A percentile compares a stretch with the other conserved stretches of the same genome.
Conservation (phyloP, 2,329 filamentous ascomycete genomes). For the Pseudocercospora macadamiae region DNA sequence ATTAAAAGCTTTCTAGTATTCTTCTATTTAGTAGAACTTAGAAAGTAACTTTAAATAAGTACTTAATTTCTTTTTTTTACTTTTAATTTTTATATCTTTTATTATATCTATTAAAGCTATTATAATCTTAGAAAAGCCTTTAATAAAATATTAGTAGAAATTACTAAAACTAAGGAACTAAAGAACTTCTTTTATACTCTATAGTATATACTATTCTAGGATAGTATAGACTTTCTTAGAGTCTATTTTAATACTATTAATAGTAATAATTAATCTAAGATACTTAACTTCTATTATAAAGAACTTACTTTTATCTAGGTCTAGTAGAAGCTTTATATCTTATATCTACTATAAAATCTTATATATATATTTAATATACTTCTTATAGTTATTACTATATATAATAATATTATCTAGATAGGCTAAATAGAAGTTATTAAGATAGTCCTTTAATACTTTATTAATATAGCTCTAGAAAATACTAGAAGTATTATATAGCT, state of each 20-base stretch:
- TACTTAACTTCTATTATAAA: background rate
- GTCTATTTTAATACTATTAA: no score
- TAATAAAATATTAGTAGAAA: no score
- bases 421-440: background rate
- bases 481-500: background rate
- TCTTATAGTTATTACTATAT: background rate
- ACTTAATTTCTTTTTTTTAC: no score
- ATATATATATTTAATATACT: background rate
- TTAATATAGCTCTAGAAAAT: background rate
- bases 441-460: background rate
- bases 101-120: no score
- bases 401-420: background rate
- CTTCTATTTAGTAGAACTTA: slow-evolving; percentile 1
- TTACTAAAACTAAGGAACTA: no score
- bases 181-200: background rate
- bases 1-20: background rate
- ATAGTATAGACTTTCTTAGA: background rate
- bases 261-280: background rate
- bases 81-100: no score
- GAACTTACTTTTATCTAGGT: background rate
- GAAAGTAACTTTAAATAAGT: no score
- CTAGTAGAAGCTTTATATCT: background rate
- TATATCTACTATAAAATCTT: background rate
- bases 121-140: no score
- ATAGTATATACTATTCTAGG: background rate